Evolutionary conservation across 441 rosid genomes (phyloP), one percentile per base, ranked within the genome.

Genomic region (Brassica hybrid): DNA sequence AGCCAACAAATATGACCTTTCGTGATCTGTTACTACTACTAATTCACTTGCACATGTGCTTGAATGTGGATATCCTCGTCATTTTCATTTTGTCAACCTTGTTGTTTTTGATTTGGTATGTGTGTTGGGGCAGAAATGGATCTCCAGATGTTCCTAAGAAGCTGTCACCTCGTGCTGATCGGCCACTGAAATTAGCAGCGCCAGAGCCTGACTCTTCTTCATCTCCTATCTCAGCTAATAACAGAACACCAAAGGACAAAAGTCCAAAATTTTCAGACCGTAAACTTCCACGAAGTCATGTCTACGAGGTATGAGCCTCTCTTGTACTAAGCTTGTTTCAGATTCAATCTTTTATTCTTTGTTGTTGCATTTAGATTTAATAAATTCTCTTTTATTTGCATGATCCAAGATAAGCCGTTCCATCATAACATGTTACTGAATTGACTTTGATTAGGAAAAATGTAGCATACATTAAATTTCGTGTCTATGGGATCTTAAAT

Each of bases 141-240:
- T 84, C 93, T 38, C 83, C 86, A 0, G 94, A 89, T 74, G 91
- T 81, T 48, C 90, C 89, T 2, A 87, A 81, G 71, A 93, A 80
- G 87, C 82, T 76, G 45, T 88, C 94, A 76, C 90, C 90, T 50
- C 90, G 85, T 74, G 86, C 90, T 65, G 89, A 76, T 27, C 87
- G 90, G 56, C 86, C 86, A 66, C 88, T 88, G 69, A 91, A 83
- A 78, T 80, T 86, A 64, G 60, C 85, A 71, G 88, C 84, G 52
- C 50, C 85, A 27, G 93, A 91, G 32, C 56, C 77, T 21, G 88
- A 86, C 64, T 84, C 92, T 62, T 81, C 84, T 23, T 79, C 71
- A 68, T 43, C 96, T 74, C 79, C 91, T 43, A 81, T 86, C 25
- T 86, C 73, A 73, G 83, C 84, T 71, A 67, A 63, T 63, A 30